Evolutionary conservation across 2,329 filamentous ascomycete genomes (phyloP).

Genomic region (Ceratocystis alfenasii): DNA sequence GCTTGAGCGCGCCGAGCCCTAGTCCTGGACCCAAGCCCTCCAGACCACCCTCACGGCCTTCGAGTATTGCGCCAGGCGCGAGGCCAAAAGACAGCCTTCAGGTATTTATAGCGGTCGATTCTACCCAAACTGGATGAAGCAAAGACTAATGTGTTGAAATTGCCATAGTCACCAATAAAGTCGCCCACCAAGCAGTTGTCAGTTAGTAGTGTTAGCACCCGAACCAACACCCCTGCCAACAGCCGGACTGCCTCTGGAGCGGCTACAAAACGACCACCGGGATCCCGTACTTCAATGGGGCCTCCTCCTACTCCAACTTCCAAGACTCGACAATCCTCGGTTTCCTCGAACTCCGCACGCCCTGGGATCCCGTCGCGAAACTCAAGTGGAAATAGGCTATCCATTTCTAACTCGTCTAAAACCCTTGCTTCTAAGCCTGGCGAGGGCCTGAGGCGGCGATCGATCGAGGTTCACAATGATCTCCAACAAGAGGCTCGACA

Average conservation of each 20-base stretch:
- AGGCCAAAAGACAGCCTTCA: constrained; percentile 13
- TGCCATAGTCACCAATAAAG: constrained; percentile 56
- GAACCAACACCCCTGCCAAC: constrained; percentile 54
- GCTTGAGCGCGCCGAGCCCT: constrained; percentile 59
- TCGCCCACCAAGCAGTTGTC: constrained; percentile 60
- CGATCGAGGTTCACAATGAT: constrained; percentile 30
- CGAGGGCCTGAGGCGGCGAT: constrained; percentile 31
- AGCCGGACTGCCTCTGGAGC: constrained; percentile 28
- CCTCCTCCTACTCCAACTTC: constrained; percentile 45
- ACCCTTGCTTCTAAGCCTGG: constrained; percentile 12
- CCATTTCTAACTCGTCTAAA: constrained; percentile 15
- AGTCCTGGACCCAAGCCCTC: constrained; percentile 51
- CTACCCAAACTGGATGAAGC: neutral
- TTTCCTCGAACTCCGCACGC: constrained; percentile 32
- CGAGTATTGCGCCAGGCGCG: constrained; percentile 35
- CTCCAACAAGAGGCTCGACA: constrained; percentile 13
- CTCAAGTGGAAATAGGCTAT: constrained; percentile 27
- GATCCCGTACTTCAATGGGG: constrained; percentile 53
- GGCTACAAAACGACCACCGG: constrained; percentile 30
- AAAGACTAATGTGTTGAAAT: constrained; percentile 11
- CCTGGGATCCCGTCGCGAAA: constrained; percentile 31
- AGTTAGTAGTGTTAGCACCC: constrained; percentile 43
- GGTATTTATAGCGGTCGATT: constrained; percentile 12
- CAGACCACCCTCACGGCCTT: constrained; percentile 31
- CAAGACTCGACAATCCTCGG: constrained; percentile 36